Evolutionary conservation across 2,329 filamentous ascomycete species (phyloP).

Genomic region (Penicillium sp.): DNA sequence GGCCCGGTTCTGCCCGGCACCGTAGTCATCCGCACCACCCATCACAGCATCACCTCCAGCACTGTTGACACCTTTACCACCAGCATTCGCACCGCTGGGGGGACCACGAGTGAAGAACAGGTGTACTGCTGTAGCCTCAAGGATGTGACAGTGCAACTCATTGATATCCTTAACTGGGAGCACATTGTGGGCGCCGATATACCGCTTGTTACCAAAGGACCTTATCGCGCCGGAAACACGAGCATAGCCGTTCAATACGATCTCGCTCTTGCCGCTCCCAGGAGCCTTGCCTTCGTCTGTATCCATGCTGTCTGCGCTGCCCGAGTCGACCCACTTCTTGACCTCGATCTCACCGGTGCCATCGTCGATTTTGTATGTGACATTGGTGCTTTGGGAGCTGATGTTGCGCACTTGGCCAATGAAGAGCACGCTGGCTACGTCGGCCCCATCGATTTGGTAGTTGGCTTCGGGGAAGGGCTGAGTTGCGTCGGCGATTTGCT

Average conservation of each 20-base stretch:
- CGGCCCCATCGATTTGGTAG: slow-evolving; percentile 79
- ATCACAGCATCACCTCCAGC: slow-evolving; percentile 42
- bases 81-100: slow-evolving; percentile 47
- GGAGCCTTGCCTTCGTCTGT: slow-evolving; percentile 46
- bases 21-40: slow-evolving; percentile 41
- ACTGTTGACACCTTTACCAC: slow-evolving; percentile 47
- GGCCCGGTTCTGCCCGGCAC: slow-evolving; percentile 35
- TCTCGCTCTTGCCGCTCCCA: slow-evolving; percentile 56
- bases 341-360: slow-evolving; percentile 88
- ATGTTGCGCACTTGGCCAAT: slow-evolving; percentile 90
- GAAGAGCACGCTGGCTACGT: slow-evolving; percentile 77
- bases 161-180: slow-evolving; percentile 82
- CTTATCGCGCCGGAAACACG: slow-evolving; percentile 85
- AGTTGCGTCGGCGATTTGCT: slow-evolving; percentile 84
- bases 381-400: slow-evolving; percentile 83
- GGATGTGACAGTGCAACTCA: slow-evolving; percentile 88
- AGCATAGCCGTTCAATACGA: slow-evolving; percentile 76
- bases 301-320: slow-evolving; percentile 50
- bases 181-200: slow-evolving; percentile 79
- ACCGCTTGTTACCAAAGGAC: slow-evolving; percentile 79
- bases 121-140: slow-evolving; percentile 89
- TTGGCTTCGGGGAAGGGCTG: slow-evolving; percentile 74
- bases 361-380: slow-evolving; percentile 92
- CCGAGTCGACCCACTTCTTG: slow-evolving; percentile 55
- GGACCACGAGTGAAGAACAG: slow-evolving; percentile 77